Evolutionary conservation across 768 basidiomycete genomes (phyloP).

Genomic region (Cytidiella melzeri): DNA sequence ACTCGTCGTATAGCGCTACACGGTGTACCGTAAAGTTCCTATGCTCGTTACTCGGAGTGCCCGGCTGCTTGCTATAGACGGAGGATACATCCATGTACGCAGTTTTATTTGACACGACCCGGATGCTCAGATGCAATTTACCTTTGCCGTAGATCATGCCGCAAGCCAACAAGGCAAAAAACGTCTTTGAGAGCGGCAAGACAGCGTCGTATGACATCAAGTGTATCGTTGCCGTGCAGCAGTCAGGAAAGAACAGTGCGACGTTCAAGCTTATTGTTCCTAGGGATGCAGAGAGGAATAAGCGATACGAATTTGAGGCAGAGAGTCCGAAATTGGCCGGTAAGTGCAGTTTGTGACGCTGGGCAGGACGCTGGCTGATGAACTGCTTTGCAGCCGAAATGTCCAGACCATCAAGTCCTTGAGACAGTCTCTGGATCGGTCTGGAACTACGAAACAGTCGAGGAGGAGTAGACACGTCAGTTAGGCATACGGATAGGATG

Average conservation of each 20-base stretch:
- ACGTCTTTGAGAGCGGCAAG: conserved; percentile 83
- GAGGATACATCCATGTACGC: conserved; percentile 83
- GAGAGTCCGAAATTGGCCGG: conserved; percentile 78
- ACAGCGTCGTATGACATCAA: conserved; percentile 92
- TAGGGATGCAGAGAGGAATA: conserved; percentile 60
- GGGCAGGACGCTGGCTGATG: background rate
- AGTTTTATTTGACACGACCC: background rate
- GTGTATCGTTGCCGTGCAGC: conserved; percentile 76
- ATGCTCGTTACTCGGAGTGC: conserved; percentile 91
- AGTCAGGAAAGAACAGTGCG: conserved; percentile 72
- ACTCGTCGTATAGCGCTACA: conserved; percentile 62
- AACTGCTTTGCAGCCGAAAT: conserved; percentile 52
- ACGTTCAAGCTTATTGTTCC: conserved; percentile 88
- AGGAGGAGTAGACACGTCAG: conserved; percentile 57
- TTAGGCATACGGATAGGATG: conserved; percentile 21
- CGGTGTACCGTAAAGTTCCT: conserved; percentile 89
- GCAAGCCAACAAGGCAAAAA: conserved; percentile 66
- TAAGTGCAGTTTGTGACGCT: conserved; percentile 32
- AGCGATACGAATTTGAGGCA: conserved; percentile 97
- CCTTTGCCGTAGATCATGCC: conserved; percentile 71
- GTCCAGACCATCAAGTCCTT: conserved; percentile 66
- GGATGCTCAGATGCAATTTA: background rate
- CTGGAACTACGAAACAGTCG: conserved; percentile 55
- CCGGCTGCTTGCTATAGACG: conserved; percentile 89
- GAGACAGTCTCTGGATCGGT: conserved; percentile 58